phyloP scores from a whole-genome alignment of 2,329 filamentous ascomycete genomes.

The Paraconiothyrium brasiliense region DNA sequence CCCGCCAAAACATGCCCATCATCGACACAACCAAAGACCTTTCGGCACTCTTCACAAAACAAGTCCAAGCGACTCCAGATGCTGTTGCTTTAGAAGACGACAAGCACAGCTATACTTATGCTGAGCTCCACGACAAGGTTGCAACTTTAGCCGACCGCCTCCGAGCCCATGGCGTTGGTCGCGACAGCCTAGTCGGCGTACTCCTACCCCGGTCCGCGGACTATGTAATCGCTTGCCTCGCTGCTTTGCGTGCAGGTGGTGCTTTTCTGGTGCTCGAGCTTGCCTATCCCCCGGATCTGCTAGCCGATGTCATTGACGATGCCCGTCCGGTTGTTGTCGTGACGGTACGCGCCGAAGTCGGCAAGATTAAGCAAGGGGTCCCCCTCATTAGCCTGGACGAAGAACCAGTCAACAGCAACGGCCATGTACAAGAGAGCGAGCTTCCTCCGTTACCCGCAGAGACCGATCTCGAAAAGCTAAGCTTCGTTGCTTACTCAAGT shows the following conservation, averaged over 20 bases:
- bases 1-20: conserved; percentile 62
- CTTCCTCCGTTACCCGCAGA: conserved; percentile 65
- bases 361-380: conserved; percentile 70
- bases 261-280: conserved; percentile 83
- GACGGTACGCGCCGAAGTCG: conserved; percentile 71
- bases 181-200: conserved; percentile 78
- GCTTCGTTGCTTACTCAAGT: conserved; percentile 83
- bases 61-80: conserved; percentile 74
- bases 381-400: conserved; percentile 74
- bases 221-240: conserved; percentile 81
- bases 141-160: conserved; percentile 71
- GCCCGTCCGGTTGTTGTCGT: conserved; percentile 75
- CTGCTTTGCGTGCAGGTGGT: conserved; percentile 79
- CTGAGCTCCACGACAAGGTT: conserved; percentile 74
- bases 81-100: conserved; percentile 78
- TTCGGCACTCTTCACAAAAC: conserved; percentile 73
- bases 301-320: conserved; percentile 81
- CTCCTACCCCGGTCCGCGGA: conserved; percentile 78
- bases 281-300: conserved; percentile 76
- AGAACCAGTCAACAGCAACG: conserved; percentile 30
- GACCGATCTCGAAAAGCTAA: conserved; percentile 75
- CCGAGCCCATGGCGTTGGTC: conserved; percentile 72
- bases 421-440: conserved; percentile 53
- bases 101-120: conserved; percentile 72
- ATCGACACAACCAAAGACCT: conserved; percentile 78